phyloP scores from a whole-genome alignment of 108 stramenopile species.

The Chaetoceros tenuissimus region DNA sequence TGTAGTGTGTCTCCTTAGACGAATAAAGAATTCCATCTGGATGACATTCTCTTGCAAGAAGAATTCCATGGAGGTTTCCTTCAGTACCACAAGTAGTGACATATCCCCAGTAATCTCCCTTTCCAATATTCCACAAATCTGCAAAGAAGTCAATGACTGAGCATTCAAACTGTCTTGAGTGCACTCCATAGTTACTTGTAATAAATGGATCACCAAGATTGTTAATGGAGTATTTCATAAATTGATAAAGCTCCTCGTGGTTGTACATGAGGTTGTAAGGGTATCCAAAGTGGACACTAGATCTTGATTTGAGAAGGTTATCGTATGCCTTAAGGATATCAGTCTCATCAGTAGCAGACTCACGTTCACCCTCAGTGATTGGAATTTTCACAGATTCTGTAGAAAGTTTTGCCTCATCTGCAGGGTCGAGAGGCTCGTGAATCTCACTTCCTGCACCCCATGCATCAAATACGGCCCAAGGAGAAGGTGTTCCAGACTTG shows the following conservation, averaged over 20 bases:
- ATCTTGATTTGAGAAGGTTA: slow-evolving; percentile 50
- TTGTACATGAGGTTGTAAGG: slow-evolving; percentile 89
- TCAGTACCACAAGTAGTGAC: slow-evolving; percentile 85
- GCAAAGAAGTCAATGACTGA: slow-evolving; percentile 88
- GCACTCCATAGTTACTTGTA: slow-evolving; percentile 79
- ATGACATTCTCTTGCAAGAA: slow-evolving; percentile 75
- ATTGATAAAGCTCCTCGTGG: slow-evolving; percentile 69
- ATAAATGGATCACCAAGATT: slow-evolving; percentile 86
- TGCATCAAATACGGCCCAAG: slow-evolving; percentile 88
- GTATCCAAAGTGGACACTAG: slow-evolving; percentile 75
- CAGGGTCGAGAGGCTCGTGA: slow-evolving; percentile 25
- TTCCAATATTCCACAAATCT: slow-evolving; percentile 65
- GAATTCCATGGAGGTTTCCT: slow-evolving; percentile 81
- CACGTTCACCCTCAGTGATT: slow-evolving; percentile 25
- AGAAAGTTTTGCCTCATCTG: slow-evolving; percentile 36
- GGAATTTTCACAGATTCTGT: slow-evolving; percentile 62
- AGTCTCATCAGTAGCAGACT: slow-evolving; percentile 39
- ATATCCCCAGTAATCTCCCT: slow-evolving; percentile 78
- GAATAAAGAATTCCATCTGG: slow-evolving; percentile 83
- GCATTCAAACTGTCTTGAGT: slow-evolving; percentile 77
- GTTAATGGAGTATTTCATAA: slow-evolving; percentile 89
- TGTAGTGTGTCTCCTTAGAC: slow-evolving; percentile 70
- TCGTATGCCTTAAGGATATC: slow-evolving; percentile 72
- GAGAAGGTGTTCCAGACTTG: slow-evolving; percentile 76
- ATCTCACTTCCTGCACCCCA: slow-evolving; percentile 75